Evolutionary conservation across 768 basidiomycete species (phyloP).

Genomic region (Flagelloscypha sp.): DNA sequence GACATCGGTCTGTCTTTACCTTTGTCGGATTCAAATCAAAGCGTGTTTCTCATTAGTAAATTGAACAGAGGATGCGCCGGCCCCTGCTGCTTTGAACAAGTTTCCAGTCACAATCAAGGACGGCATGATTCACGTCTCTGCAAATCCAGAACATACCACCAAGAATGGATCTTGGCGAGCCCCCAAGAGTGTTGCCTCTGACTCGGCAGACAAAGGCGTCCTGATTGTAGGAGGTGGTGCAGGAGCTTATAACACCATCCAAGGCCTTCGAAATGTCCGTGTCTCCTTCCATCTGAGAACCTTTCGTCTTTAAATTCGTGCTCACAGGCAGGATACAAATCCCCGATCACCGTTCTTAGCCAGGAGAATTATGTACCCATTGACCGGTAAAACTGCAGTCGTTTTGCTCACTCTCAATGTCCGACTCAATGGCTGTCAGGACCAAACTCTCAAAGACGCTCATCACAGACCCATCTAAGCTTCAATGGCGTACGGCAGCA

Average conservation of each 20-base stretch:
- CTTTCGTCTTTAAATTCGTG: constrained; percentile 2
- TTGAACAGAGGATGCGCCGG: constrained; percentile 76
- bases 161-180: constrained; percentile 61
- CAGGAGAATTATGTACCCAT: constrained; percentile 77
- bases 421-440: constrained; percentile 26
- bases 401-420: constrained; percentile 4
- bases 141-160: constrained; percentile 49
- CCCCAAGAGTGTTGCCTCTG: constrained; percentile 44
- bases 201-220: constrained; percentile 52
- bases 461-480: constrained; percentile 66
- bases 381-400: constrained; percentile 49
- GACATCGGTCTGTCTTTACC: constrained; percentile 52
- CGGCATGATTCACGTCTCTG: constrained; percentile 76
- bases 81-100: constrained; percentile 68
- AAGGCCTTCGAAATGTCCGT: constrained; percentile 72
- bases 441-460: constrained; percentile 88
- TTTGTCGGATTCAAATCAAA: neutral
- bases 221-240: constrained; percentile 85
- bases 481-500: constrained; percentile 63
- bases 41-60: constrained; percentile 10
- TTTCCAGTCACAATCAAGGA: constrained; percentile 61
- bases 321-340: constrained; percentile 62
- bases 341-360: constrained; percentile 72
- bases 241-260: constrained; percentile 66
- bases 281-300: neutral